Base-by-base conservation (phyloP, 495 filamentous ascomycete genomes). In the Neurospora cerealis region DNA sequence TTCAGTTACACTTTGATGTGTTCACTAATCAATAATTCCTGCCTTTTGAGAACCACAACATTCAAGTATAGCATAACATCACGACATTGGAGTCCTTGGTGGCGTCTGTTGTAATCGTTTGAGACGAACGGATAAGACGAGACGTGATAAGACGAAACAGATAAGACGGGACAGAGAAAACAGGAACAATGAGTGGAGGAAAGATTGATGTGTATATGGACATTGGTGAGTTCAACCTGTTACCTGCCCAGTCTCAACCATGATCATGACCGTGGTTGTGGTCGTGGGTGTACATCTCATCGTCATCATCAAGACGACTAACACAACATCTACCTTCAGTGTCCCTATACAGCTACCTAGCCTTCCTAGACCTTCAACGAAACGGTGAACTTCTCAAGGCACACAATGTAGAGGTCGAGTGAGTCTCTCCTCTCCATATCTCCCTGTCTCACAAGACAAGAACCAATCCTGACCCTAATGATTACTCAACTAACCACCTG, bases 301-400 rank as follows among this genome's bases (percentile, higher is more conserved):
- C 24, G 11, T 54, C 4, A 13, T 17, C 71, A 42, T 54, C 17
- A 54, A 73, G 73, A 36, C 76, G 41, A 41, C 40, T 21, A 36
- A 73, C 71, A 74, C 48, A 71, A 3, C 21, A 24, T 5, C 15
- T n/a, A 46, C 44, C 9, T 42, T 8, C 41, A 93, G 91, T 88
- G 39, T 93, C 91, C 11, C 86, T 89, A 37, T 93, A 93, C 83
- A 91, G 89, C 75, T 92, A 90, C 81, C 84, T 90, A 74, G 86
- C 88, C 15, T 84, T 91, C 37, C 77, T 84, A 17, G 89, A 91
- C 75, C 83, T 93, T 44, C 82, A 83, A 32, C 86, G 83, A 41
- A 88, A 92, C 73, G 78, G 82, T 2, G 82, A 84, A 4, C 75
- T 84, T 0, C 84, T 93, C 4, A 80, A 81, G 39, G 83, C 84